Evolutionary conservation across 2,329 filamentous ascomycete genomes (phyloP).

Genomic region (Ophiostoma perfectum): DNA sequence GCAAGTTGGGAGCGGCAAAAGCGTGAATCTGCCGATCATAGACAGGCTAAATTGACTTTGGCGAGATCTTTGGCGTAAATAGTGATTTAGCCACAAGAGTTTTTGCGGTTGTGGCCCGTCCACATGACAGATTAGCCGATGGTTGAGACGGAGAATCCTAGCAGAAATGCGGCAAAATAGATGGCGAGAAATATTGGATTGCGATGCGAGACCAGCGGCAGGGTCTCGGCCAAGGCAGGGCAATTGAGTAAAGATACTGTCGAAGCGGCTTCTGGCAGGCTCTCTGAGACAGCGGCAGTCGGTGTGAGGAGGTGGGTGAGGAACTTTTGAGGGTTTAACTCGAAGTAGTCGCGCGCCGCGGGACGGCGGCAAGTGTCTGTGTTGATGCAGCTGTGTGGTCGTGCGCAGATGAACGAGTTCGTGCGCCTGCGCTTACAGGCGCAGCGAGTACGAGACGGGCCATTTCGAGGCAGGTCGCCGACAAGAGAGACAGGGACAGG

Average conservation of each 20-base stretch:
- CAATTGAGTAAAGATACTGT: neutral
- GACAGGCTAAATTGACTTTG: neutral
- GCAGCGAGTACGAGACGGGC: conserved; percentile 2
- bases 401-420: conserved; percentile 18
- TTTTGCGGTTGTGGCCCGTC: neutral
- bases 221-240: no score
- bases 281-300: neutral
- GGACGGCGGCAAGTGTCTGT: conserved; percentile 8
- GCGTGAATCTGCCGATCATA: neutral
- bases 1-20: neutral
- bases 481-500: neutral
- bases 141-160: neutral
- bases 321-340: conserved; percentile 1
- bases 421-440: conserved; percentile 15
- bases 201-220: no score
- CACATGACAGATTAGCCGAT: neutral
- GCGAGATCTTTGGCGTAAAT: neutral
- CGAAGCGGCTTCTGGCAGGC: neutral
- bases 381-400: conserved; percentile 12
- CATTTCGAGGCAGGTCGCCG: neutral
- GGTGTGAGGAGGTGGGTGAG: neutral
- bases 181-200: neutral
- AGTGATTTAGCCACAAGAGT: neutral
- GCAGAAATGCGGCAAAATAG: neutral
- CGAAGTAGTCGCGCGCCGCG: neutral